Conservation (phyloP, 176 grass and related monocot genomes). For the Zoysia pacifica region DNA sequence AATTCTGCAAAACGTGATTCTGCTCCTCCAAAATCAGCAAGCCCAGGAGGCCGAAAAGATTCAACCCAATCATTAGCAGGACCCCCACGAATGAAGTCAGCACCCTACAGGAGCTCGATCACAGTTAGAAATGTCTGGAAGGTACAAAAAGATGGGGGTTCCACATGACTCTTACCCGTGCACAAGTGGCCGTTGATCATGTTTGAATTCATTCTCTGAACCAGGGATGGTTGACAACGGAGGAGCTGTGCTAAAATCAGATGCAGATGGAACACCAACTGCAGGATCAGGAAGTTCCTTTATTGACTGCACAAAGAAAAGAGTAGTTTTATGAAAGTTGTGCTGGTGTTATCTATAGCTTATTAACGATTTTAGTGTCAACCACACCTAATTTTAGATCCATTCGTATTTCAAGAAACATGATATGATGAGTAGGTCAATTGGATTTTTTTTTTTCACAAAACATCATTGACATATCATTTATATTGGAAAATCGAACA, state of each 20-base stretch:
- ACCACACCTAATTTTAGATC: background rate
- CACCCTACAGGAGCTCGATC: slow-evolving; percentile 48
- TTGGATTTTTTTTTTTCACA: slow-evolving; percentile 19
- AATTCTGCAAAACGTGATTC: slow-evolving; percentile 58
- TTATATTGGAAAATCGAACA: background rate
- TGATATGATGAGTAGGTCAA: background rate
- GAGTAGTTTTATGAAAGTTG: slow-evolving; percentile 12
- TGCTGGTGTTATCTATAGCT: background rate
- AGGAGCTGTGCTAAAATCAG: slow-evolving; percentile 50
- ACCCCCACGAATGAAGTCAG: slow-evolving; percentile 60
- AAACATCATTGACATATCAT: background rate
- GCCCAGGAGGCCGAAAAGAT: slow-evolving; percentile 56
- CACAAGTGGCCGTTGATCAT: slow-evolving; percentile 58
- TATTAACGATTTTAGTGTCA: slow-evolving; percentile 28
- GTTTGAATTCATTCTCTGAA: slow-evolving; percentile 75
- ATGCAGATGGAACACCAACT: slow-evolving; percentile 61
- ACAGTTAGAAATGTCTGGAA: slow-evolving; percentile 34
- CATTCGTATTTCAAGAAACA: background rate
- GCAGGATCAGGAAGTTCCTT: slow-evolving; percentile 79
- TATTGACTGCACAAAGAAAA: slow-evolving; percentile 63
- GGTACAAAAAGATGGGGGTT: slow-evolving; percentile 11
- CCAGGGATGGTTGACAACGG: slow-evolving; percentile 87
- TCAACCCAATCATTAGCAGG: slow-evolving; percentile 78
- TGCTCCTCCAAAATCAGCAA: slow-evolving; percentile 46
- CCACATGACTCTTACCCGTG: slow-evolving; percentile 48